Evolutionary conservation across 2,329 filamentous ascomycete genomes (phyloP).

Genomic region (Scedosporium apiospermum): DNA sequence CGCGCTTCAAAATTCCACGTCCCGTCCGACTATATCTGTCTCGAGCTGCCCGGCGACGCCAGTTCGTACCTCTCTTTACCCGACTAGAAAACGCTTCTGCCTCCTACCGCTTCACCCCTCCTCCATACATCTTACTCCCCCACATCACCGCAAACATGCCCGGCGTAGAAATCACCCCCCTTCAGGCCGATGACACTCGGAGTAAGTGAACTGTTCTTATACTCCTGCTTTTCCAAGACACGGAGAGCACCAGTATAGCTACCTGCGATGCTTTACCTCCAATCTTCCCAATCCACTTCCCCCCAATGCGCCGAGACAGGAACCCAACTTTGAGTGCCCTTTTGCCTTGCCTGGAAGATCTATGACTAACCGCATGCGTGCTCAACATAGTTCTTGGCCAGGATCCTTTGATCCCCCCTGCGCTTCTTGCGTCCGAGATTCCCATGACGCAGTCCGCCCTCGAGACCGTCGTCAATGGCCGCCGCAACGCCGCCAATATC

Average conservation of each 20-base stretch:
- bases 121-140: neutral
- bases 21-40: neutral
- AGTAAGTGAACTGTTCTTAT: neutral
- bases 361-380: neutral
- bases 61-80: neutral
- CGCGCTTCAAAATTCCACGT: neutral
- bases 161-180: neutral
- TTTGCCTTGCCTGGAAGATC: neutral
- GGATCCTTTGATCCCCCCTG: constrained; percentile 85
- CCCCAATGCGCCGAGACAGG: neutral
- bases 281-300: no score
- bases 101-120: neutral
- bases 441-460: constrained; percentile 56
- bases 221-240: neutral
- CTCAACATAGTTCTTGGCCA: constrained; percentile 67
- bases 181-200: constrained; percentile 6
- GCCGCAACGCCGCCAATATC: constrained; percentile 60
- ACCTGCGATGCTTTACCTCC: neutral
- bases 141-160: constrained; percentile 3
- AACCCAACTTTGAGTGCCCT: neutral
- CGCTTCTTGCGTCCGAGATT: constrained; percentile 78
- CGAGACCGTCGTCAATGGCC: constrained; percentile 61
- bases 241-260: neutral
- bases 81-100: neutral
- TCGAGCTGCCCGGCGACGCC: neutral